Percentiles rank a stretch among this genome's conserved stretches.
Evolutionary conservation across 768 basidiomycete species (phyloP).

Genomic region (Sporobolomyces phaffii): DNA sequence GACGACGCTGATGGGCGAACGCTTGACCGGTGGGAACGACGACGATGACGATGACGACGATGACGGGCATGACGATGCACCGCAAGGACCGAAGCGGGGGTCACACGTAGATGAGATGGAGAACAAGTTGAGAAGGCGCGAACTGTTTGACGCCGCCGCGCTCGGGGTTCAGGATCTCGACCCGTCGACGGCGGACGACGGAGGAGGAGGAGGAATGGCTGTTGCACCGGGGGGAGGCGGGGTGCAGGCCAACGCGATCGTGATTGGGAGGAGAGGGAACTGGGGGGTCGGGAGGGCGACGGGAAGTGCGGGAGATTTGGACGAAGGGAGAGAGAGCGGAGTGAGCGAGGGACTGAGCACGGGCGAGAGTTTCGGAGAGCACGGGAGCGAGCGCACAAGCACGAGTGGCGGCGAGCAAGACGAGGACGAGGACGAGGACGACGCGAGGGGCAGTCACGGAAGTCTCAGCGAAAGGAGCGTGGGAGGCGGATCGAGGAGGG

Average conservation of each 20-base stretch:
- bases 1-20: background rate
- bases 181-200: background rate
- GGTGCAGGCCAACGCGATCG: no score
- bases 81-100: no score
- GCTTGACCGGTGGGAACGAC: no score
- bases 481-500: background rate
- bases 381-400: background rate
- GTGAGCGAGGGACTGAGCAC: conserved; percentile 3
- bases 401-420: conserved; percentile 1
- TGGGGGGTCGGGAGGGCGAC: background rate
- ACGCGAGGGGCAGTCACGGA: background rate
- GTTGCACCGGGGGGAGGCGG: no score
- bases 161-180: conserved; percentile 17
- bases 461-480: conserved; percentile 3
- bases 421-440: background rate
- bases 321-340: conserved; percentile 14
- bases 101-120: conserved; percentile 13
- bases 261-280: conserved; percentile 2
- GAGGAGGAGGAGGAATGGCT: background rate
- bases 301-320: background rate
- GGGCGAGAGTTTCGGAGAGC: background rate
- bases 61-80: no score
- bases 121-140: conserved; percentile 12
- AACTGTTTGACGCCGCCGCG: conserved; percentile 26
- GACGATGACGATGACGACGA: background rate